Base-by-base conservation (phyloP, 202 grass and related monocot species). In the Musa balbisiana region DNA sequence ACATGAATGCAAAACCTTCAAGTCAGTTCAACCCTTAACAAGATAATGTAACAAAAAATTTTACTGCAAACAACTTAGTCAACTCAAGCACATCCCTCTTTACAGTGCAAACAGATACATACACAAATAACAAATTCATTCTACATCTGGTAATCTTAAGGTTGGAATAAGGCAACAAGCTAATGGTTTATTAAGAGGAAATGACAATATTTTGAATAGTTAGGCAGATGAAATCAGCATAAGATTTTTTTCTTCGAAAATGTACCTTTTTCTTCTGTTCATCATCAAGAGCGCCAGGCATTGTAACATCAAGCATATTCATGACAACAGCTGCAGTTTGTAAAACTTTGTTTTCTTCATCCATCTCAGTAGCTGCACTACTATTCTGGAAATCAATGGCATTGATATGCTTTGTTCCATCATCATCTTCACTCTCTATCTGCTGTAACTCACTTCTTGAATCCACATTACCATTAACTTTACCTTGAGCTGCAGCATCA, bases 231-330 rank as follows among this genome's bases (percentile, higher is more conserved):
- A 55, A 73, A 9, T 26, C 23, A 50, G 54, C 62, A 71, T 20
- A 12, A 75, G 66, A 24, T 9, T 50, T 54, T 73, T 1, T 12
- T 25, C 2, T 55, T 53, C 17, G 20, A 67, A 16, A 3, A 53
- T 68, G 6, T 77, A 97, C 93, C 93, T 91, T 87, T 49, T 87
- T 89, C 80, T 97, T 97, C 79, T 87, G 82, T 80, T 89, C 88
- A 79, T 93, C 88, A 78, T 93, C 70, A 33, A 97, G 78, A 75
- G 83, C 87, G 72, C 86, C 90, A 22, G 93, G 90, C 84, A 91
- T 87, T 22, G 90, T 93, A 91, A 87, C 84, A 89, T 97, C 93
- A 66, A 97, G 71, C 93, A 93, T 93, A 86, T 89, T 91, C 84
- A 97, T 89, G 69, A 91, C 83, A 14, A 93, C 73, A 84, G 56